Evolutionary conservation across 805 yeast species (phyloP).

Genomic region (Starmera quercuum): DNA sequence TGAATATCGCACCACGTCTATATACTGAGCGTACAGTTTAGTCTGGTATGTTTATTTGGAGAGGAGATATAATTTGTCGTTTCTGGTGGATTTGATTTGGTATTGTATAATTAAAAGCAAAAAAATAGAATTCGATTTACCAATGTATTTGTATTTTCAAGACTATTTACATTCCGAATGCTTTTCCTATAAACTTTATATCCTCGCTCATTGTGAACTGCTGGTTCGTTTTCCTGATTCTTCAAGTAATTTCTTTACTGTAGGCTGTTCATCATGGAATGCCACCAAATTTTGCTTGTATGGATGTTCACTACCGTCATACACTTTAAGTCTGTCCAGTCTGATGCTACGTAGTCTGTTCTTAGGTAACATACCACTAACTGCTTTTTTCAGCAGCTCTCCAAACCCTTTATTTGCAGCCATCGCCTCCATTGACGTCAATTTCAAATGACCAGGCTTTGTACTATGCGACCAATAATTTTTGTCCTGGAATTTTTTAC

Average conservation of each 20-base stretch:
- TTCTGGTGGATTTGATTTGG: too few relatives aligned
- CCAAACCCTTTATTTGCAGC: conserved; percentile 75
- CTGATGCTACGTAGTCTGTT: conserved; percentile 74
- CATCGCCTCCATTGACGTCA: conserved; percentile 73
- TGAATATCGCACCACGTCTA: conserved; percentile 96
- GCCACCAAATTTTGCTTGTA: conserved; percentile 78
- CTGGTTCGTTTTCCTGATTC: neutral
- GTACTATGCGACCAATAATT: conserved; percentile 85
- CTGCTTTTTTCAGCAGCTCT: conserved; percentile 83
- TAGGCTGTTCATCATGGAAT: conserved; percentile 68
- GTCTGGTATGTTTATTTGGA: too few relatives aligned
- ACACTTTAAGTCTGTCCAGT: conserved; percentile 76
- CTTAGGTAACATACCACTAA: conserved; percentile 93
- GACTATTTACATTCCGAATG: too few relatives aligned
- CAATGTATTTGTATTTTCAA: too few relatives aligned
- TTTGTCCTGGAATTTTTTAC: conserved; percentile 74
- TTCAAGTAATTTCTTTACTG: conserved; percentile 35
- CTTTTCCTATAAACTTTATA: too few relatives aligned
- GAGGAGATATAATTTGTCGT: too few relatives aligned
- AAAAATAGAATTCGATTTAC: too few relatives aligned
- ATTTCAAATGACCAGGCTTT: conserved; percentile 83
- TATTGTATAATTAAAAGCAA: too few relatives aligned
- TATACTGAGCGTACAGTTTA: conserved; percentile 92
- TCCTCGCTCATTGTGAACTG: too few relatives aligned
- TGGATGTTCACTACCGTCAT: conserved; percentile 85